Conservation (phyloP, 208 protist genomes). For the Leishmania braziliensis region DNA sequence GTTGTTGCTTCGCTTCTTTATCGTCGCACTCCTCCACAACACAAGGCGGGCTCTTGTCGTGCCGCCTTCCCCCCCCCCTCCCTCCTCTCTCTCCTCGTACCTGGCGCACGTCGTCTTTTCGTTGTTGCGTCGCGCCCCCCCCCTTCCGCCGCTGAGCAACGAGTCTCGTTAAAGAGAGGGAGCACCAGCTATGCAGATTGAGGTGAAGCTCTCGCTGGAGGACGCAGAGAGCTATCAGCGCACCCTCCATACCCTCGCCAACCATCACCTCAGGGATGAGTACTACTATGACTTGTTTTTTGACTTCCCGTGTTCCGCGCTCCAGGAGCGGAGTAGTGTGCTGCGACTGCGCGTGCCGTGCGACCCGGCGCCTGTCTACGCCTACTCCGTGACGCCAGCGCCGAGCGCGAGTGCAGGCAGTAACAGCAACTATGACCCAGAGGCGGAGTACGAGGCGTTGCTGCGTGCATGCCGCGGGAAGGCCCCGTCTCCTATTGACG, state of each 20-base stretch:
- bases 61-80: not conserved
- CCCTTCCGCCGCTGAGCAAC: not conserved
- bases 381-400: not conserved
- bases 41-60: not conserved
- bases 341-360: constrained; percentile 72
- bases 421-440: constrained; percentile 19
- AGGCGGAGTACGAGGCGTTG: constrained; percentile 32
- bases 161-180: not conserved
- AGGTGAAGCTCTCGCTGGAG: constrained; percentile 70
- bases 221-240: constrained; percentile 38
- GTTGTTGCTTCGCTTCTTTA: no score
- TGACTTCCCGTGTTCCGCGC: constrained; percentile 47
- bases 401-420: not conserved
- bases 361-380: not conserved
- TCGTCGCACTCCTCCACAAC: not conserved
- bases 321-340: constrained; percentile 42
- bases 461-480: constrained; percentile 25
- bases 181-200: constrained; percentile 51
- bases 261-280: constrained; percentile 41
- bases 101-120: not conserved
- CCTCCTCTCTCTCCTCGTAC: not conserved
- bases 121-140: not conserved
- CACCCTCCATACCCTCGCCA: constrained; percentile 29
- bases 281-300: constrained; percentile 78
- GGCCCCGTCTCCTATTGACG: not conserved